A percentile compares a stretch with the other conserved stretches of the same genome.
phyloP scores from a whole-genome alignment of 768 basidiomycete genomes.

The Amylocystis lapponica region DNA sequence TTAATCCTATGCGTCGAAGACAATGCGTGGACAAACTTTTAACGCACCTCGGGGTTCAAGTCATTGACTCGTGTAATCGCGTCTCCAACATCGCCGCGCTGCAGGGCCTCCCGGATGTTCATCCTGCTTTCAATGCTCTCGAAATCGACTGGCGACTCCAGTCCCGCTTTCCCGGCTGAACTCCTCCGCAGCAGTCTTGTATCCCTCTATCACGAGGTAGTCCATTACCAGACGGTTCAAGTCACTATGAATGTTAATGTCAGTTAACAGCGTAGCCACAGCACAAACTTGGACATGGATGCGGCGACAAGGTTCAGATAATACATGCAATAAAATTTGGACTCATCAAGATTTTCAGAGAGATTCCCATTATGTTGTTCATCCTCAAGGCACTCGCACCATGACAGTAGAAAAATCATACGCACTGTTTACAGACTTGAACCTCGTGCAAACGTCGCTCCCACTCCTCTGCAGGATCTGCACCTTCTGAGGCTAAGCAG shows the following conservation, averaged over 20 bases:
- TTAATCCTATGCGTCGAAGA: conserved; percentile 75
- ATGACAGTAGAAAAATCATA: conserved; percentile 23
- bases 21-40: no score
- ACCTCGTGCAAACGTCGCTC: conserved; percentile 78
- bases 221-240: conserved; percentile 94
- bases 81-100: conserved; percentile 91
- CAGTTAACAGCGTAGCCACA: conserved; percentile 17
- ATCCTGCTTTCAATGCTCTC: conserved; percentile 91
- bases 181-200: conserved; percentile 92
- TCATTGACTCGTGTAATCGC: conserved; percentile 96
- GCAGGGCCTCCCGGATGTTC: conserved; percentile 90
- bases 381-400: conserved; percentile 39
- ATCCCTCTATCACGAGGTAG: conserved; percentile 96
- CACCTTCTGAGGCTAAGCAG: conserved; percentile 39
- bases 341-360: conserved; percentile 81
- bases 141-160: conserved; percentile 76
- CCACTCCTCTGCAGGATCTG: conserved; percentile 86
- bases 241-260: conserved; percentile 56
- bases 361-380: conserved; percentile 95
- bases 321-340: conserved; percentile 66
- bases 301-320: conserved; percentile 60
- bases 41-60: conserved; percentile 92
- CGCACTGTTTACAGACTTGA: conserved; percentile 85
- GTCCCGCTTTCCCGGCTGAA: conserved; percentile 85
- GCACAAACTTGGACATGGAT: conserved; percentile 9